Percentiles rank a stretch among this genome's conserved stretches.
These are phyloP conservation scores for Cinchona pubescens DNA, from an alignment of 257 asterid species.

Conservation along the genomic window DNA sequence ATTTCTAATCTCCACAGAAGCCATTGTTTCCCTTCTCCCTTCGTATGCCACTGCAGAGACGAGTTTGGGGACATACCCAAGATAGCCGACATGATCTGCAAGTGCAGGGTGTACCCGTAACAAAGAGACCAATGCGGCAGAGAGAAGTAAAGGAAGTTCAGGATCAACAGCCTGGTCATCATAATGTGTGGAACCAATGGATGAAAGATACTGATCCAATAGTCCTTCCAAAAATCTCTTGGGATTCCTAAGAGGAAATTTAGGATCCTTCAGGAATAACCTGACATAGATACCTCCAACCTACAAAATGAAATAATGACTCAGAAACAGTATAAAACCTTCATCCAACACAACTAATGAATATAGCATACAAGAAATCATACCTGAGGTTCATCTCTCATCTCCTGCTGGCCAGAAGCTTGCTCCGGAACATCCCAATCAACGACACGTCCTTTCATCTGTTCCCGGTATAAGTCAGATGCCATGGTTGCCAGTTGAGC, in stretches of 20 bases:
- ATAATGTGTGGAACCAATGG: constrained; percentile 79
- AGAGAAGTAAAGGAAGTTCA: constrained; percentile 95
- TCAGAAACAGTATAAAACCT: constrained; percentile 22
- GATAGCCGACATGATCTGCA: constrained; percentile 98
- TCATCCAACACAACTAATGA: constrained; percentile 17
- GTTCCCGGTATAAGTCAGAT: constrained; percentile 80
- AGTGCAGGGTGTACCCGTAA: constrained; percentile 96
- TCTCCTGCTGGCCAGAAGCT: constrained; percentile 87
- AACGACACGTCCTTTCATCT: constrained; percentile 83
- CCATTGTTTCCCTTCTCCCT: constrained; percentile 93
- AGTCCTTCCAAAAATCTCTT: constrained; percentile 94
- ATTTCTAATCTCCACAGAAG: constrained; percentile 47
- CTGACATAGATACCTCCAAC: constrained; percentile 98
- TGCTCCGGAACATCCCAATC: constrained; percentile 99
- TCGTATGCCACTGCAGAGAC: constrained; percentile 92
- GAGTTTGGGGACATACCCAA: constrained; percentile 94
- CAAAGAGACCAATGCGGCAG: constrained; percentile 93
- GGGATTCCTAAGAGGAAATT: constrained; percentile 95
- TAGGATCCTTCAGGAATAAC: constrained; percentile 93
- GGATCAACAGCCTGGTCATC: constrained; percentile 73
- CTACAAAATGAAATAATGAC: constrained; percentile 40
- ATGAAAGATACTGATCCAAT: constrained; percentile 91
- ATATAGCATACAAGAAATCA: constrained; percentile 15
- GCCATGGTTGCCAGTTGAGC: constrained; percentile 97
- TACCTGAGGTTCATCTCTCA: constrained; percentile 99